Conservation (phyloP, 768 basidiomycete species). For the Leccinum obscurum region DNA sequence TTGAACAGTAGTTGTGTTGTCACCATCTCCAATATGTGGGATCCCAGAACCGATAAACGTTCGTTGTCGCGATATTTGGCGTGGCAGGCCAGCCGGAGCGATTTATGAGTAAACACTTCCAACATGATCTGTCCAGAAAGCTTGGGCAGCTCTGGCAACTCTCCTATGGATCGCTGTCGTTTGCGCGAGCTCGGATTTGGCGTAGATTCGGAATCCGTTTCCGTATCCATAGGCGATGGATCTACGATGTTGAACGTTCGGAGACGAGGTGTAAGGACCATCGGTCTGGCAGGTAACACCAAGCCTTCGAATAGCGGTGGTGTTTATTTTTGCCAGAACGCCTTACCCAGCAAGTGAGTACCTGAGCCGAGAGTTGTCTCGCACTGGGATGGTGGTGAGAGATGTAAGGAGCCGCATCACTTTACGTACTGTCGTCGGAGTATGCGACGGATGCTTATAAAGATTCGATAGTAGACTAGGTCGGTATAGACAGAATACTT, state of each 20-base stretch:
- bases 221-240: conserved; percentile 35
- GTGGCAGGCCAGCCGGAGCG: conserved; percentile 48
- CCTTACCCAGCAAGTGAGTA: conserved; percentile 16
- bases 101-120: conserved; percentile 70
- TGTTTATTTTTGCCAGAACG: conserved; percentile 22
- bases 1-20: conserved; percentile 49
- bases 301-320: conserved; percentile 11
- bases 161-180: conserved; percentile 37
- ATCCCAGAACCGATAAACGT: conserved; percentile 53
- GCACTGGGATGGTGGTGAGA: conserved; percentile 22
- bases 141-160: conserved; percentile 48
- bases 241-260: conserved; percentile 35
- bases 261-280: conserved; percentile 38
- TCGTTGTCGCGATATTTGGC: conserved; percentile 56
- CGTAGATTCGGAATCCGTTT: conserved; percentile 27
- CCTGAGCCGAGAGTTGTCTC: conserved; percentile 17
- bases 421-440: conserved; percentile 27
- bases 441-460: conserved; percentile 2
- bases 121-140: conserved; percentile 56
- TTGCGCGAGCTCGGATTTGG: conserved; percentile 35
- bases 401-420: conserved; percentile 27
- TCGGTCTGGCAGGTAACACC: conserved; percentile 20
- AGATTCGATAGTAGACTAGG: background rate
- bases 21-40: conserved; percentile 45
- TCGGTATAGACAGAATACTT: background rate